Base-by-base conservation (phyloP, 352 stramenopile genomes). In the Globisporangium viniferum region DNA sequence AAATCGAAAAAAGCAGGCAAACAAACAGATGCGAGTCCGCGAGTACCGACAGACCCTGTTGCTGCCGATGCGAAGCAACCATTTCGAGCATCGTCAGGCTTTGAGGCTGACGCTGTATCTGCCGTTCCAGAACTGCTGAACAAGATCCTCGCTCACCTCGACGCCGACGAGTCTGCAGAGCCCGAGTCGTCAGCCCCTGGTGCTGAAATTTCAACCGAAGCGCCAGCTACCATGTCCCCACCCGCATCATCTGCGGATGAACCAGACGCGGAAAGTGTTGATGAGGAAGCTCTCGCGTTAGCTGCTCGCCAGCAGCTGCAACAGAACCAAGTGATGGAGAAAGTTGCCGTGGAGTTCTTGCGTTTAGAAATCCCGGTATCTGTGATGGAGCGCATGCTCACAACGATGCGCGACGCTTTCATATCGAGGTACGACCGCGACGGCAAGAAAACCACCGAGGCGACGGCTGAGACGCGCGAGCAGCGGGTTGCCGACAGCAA, bases 371-470 rank as follows among this genome's bases (percentile, higher is more conserved):
- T 91, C 27, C 63, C 68, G 4, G 46, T 33, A 20, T n/a, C 59
- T 14, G 56, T 64, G 1, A 46, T 84, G 9, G 64, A 77, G 58
- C 60, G 46, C 24, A 60, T 82, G 53, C 59, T 89, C 6, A 31
- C 51, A 12, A 57, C 53, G 0, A 82, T 91, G 55, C 73, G 81
- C 59, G 74, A 83, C 24, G 71, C 67, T 5, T 73, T 90, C 22
- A 41, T 93, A 14, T 76, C 67, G 1, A 77, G 77, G 12, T 84
- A 87, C 54, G 80, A 89, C 55, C 54, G 35, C 5, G 68, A 76
- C 20, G 69, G 67, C 58, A 62, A 60, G 18, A 67, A 29, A 33
- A 83, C 59, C 18, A 67, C 20, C 7, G 69, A 66, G 9, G 64
- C 71, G 35, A 78, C 82, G 0, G 58, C 66, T 18, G 63, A 69